Conservation (phyloP, 2,329 filamentous ascomycete genomes). For the Ceratocystis albifundus region DNA sequence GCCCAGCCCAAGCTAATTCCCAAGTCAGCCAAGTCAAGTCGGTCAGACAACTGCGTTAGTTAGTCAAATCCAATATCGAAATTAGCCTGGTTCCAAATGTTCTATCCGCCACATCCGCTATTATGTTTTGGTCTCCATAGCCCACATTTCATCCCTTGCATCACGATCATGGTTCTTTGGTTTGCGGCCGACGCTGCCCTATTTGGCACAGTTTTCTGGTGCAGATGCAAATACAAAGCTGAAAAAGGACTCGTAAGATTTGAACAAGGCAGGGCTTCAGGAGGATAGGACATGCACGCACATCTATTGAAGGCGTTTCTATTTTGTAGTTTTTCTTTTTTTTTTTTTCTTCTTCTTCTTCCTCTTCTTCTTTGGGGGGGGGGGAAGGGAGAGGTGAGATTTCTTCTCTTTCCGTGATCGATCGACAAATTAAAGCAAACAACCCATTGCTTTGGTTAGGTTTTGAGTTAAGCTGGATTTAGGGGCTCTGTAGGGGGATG, state of each 20-base stretch:
- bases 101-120: not conserved
- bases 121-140: not conserved
- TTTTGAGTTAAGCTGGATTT: not conserved
- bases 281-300: not conserved
- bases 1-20: not conserved
- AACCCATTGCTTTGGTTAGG: not conserved
- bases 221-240: not conserved
- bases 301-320: not conserved
- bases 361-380: not conserved
- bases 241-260: constrained; percentile 6
- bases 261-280: not conserved
- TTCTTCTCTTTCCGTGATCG: not conserved
- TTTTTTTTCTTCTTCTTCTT: not conserved
- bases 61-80: no score
- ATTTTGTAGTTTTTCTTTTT: no score
- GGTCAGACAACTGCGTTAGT: not conserved
- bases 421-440: not conserved
- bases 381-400: not conserved
- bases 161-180: constrained; percentile 3
- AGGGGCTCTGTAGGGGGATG: not conserved
- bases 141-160: constrained; percentile 1
- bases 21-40: not conserved
- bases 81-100: constrained; percentile 1
- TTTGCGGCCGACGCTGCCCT: not conserved
- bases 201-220: not conserved